Conservation (phyloP, 768 basidiomycete species). For the Xerocomellus chrysenteron region DNA sequence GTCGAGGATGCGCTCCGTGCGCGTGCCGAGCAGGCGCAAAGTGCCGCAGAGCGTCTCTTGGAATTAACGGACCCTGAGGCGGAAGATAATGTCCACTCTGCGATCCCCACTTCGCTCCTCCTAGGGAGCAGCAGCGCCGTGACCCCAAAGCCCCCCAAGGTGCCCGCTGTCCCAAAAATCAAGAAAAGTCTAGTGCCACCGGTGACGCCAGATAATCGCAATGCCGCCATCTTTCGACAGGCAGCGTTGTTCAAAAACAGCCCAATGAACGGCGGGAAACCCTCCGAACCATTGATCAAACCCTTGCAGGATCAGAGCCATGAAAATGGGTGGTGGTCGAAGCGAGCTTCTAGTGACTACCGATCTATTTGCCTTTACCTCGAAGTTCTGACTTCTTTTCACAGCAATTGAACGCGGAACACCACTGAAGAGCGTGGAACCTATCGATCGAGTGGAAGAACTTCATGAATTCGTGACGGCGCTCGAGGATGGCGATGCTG, state of each 20-base stretch:
- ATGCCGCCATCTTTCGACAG: conserved; percentile 61
- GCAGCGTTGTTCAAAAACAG: conserved; percentile 83
- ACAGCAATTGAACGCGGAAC: conserved; percentile 46
- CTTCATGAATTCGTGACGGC: conserved; percentile 52
- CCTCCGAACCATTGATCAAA: conserved; percentile 61
- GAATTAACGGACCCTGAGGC: conserved; percentile 85
- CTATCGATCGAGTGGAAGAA: conserved; percentile 45
- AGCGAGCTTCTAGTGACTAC: conserved; percentile 65
- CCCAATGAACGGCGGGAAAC: conserved; percentile 55
- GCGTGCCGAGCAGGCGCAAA: conserved; percentile 90
- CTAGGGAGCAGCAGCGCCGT: conserved; percentile 40
- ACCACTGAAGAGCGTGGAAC: conserved; percentile 39
- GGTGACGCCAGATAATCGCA: conserved; percentile 64
- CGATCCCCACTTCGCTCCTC: conserved; percentile 55
- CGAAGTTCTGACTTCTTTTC: conserved; percentile 9
- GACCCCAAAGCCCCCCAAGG: conserved; percentile 40
- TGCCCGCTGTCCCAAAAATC: conserved; percentile 34
- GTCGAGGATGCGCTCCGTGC: conserved; percentile 85
- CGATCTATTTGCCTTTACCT: background rate
- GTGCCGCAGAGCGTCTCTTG: conserved; percentile 82
- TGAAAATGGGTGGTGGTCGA: conserved; percentile 84
- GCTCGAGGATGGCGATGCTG: conserved; percentile 53
- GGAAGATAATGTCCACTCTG: conserved; percentile 49
- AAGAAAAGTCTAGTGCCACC: conserved; percentile 41
- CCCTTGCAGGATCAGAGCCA: conserved; percentile 65